Evolutionary conservation across 2,329 filamentous ascomycete species (phyloP).

Genomic region (Paecilomyces variotii): DNA sequence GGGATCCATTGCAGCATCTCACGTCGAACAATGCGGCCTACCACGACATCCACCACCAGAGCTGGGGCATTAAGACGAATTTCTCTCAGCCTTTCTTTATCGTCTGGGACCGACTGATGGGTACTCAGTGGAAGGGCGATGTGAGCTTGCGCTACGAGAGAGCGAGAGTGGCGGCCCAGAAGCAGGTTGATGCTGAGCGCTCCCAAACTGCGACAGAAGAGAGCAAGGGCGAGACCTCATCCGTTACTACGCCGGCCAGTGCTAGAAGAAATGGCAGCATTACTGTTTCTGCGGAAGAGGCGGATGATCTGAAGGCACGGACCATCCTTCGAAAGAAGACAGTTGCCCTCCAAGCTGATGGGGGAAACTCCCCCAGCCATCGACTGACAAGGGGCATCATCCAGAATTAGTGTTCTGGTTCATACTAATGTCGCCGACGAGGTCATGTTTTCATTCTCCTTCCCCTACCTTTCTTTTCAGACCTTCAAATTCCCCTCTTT

Average conservation of each 20-base stretch:
- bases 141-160: slow-evolving; percentile 53
- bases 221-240: background rate
- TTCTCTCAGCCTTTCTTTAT: slow-evolving; percentile 60
- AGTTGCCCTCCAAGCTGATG: background rate
- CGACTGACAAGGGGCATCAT: background rate
- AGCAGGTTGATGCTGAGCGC: slow-evolving; percentile 46
- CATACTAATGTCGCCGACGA: background rate
- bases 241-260: background rate
- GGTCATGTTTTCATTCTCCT: background rate
- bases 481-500: background rate
- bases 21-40: slow-evolving; percentile 94
- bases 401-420: background rate
- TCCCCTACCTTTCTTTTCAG: background rate
- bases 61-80: slow-evolving; percentile 84
- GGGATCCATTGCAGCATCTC: slow-evolving; percentile 84
- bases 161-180: slow-evolving; percentile 48
- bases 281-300: background rate
- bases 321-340: background rate
- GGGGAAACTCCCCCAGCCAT: background rate
- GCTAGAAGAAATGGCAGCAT: background rate
- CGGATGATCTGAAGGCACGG: background rate
- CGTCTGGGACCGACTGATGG: slow-evolving; percentile 79
- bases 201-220: slow-evolving; percentile 15
- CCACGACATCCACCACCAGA: slow-evolving; percentile 97
- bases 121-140: slow-evolving; percentile 74